Evolutionary conservation across 2,329 filamentous ascomycete genomes (phyloP), one percentile per base, ranked within the genome.

Genomic region (Trichothecium sympodiale): DNA sequence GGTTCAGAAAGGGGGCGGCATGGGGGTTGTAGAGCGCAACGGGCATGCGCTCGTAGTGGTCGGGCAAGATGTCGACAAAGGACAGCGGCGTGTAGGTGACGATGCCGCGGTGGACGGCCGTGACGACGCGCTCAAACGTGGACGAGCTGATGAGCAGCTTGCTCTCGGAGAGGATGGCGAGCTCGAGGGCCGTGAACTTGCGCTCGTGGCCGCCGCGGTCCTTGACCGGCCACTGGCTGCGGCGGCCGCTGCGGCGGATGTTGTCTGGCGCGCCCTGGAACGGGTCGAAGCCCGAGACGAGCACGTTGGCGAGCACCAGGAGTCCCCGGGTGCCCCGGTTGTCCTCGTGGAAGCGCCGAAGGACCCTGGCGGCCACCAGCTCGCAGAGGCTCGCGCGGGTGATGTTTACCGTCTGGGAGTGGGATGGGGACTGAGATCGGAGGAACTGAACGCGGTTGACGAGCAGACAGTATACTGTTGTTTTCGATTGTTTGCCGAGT

Each of bases 1-100:
- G 80, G 43, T 84, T 83, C 12, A 85, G 62, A 4, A 82, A 50
- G 3, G 76, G 74, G 4, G 77, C 77, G 40, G 71, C 69, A 14
- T 74, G 60, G 3, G 80, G 79, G 46, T 83, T 74, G 51, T 84
- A 84, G 1, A 84, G 59, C 4, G 76, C 76, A 30, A 84, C 78
- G 1, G 77, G 77, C 34, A 77, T 75, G 47, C 77, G 68, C 51
- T 83, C 81, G 60, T 83, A 83, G 47, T 80, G 75, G 49, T 84
- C 80, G 0, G 80, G 80, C 3, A 85, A 63, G 36, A 85, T 82
- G 49, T 84, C 80, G 47, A 84, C 70, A 44, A 82, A 82, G 0
- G 74, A 71, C 0, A 74, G 72, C 0, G 80, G 79, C 1, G 80
- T 83, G 45, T 84, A 85, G 16, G 81, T 74, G 27, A 85, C 68